Evolutionary conservation across 768 basidiomycete genomes (phyloP).

Genomic region (Calvatia gigantea): DNA sequence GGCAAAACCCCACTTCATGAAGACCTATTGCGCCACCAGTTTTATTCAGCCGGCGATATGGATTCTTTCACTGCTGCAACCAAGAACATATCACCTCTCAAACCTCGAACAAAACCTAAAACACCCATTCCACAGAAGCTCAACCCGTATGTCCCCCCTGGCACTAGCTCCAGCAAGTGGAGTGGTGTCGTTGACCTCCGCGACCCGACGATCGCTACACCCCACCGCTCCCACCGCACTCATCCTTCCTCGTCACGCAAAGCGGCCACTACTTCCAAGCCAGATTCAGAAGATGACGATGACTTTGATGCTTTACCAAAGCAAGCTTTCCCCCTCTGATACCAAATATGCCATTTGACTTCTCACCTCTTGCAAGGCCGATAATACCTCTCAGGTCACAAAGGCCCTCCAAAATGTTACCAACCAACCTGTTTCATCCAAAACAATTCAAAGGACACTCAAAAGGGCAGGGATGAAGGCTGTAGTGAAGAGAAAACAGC

Average conservation of each 20-base stretch:
- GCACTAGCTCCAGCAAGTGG: conserved; percentile 53
- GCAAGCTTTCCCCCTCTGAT: too few relatives aligned
- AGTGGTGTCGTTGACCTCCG: conserved; percentile 72
- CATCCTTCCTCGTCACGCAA: conserved; percentile 20
- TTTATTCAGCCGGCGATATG: conserved; percentile 37
- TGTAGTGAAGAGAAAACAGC: too few relatives aligned
- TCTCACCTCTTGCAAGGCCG: too few relatives aligned
- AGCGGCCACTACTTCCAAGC: conserved; percentile 18
- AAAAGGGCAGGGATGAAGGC: too few relatives aligned
- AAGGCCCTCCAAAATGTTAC: too few relatives aligned
- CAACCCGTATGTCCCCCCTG: conserved; percentile 60
- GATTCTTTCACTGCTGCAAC: conserved; percentile 30
- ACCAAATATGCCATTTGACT: too few relatives aligned
- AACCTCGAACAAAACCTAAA: conserved; percentile 48
- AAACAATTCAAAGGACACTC: too few relatives aligned
- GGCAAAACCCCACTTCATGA: conserved; percentile 49
- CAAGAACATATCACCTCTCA: conserved; percentile 43
- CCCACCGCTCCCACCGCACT: conserved; percentile 30
- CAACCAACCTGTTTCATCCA: too few relatives aligned
- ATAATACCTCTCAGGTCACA: too few relatives aligned
- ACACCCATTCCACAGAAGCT: conserved; percentile 52
- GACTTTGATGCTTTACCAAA: conserved; percentile 51
- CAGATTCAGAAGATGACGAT: conserved; percentile 41
- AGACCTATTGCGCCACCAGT: conserved; percentile 49
- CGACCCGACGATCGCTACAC: conserved; percentile 48